phyloP scores from a whole-genome alignment of 352 stramenopile species.

The Thalassiosira ordinaria region DNA sequence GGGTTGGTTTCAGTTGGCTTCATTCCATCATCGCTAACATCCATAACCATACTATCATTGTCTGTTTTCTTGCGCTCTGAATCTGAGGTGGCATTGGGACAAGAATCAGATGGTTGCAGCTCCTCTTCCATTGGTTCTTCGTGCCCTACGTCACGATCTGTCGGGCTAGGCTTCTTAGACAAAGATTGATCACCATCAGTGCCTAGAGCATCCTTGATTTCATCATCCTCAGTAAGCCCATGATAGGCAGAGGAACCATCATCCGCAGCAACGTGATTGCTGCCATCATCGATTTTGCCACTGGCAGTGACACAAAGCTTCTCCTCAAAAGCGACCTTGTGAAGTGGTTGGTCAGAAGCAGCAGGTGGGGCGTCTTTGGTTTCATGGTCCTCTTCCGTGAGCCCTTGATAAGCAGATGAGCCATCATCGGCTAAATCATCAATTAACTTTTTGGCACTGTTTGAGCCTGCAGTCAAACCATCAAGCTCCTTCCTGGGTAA shows the following conservation, averaged over 20 bases:
- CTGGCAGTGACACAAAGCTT: too few relatives aligned
- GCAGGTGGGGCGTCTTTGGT: too few relatives aligned
- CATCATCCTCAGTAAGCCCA: slow-evolving; percentile 5
- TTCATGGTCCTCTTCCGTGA: slow-evolving; percentile 17
- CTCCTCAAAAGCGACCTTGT: too few relatives aligned
- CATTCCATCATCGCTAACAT: neutral
- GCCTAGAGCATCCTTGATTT: neutral
- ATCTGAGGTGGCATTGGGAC: neutral
- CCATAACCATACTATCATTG: neutral
- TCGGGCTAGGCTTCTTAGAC: neutral
- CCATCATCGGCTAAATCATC: neutral
- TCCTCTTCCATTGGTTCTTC: neutral
- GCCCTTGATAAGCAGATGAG: slow-evolving; percentile 20
- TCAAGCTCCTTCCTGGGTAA: too few relatives aligned
- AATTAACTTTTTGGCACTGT: too few relatives aligned
- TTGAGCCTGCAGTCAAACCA: too few relatives aligned
- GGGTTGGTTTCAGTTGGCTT: slow-evolving; percentile 3
- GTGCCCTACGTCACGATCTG: neutral
- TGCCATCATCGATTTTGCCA: too few relatives aligned
- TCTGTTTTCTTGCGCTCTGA: neutral
- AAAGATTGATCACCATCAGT: neutral
- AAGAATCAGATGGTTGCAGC: neutral
- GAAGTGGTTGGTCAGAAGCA: too few relatives aligned
- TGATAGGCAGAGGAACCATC: slow-evolving; percentile 13
- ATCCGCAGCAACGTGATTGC: neutral